A percentile compares a stretch with the other conserved stretches of the same genome.
Evolutionary conservation across 306 rosid species (phyloP).

Genomic region (Leucaena leucocephala): DNA sequence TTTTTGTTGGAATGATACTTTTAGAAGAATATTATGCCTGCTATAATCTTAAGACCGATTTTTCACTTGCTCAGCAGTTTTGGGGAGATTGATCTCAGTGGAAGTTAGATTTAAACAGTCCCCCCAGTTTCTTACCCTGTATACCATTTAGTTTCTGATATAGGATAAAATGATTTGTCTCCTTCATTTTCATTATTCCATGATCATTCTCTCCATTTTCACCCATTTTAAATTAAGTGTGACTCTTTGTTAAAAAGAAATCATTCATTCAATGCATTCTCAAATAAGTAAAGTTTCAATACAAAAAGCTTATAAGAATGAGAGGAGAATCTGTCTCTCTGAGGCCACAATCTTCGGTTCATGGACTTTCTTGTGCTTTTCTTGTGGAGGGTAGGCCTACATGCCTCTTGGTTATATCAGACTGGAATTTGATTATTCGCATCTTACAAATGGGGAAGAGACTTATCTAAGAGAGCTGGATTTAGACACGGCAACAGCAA

Average conservation of each 20-base stretch:
- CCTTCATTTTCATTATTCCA: slow-evolving; percentile 6
- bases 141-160: background rate
- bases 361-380: background rate
- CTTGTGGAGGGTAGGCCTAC: slow-evolving; percentile 50
- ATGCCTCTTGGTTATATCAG: slow-evolving; percentile 71
- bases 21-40: background rate
- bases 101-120: slow-evolving; percentile 6
- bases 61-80: background rate
- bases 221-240: background rate
- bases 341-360: background rate
- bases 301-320: background rate
- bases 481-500: slow-evolving; percentile 66
- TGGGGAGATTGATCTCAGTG: background rate
- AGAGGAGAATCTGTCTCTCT: slow-evolving; percentile 11
- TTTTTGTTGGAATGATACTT: background rate
- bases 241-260: background rate
- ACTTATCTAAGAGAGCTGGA: slow-evolving; percentile 67
- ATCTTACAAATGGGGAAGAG: slow-evolving; percentile 42
- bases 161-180: background rate
- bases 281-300: background rate
- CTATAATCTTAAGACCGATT: background rate
- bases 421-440: slow-evolving; percentile 68
- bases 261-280: background rate
- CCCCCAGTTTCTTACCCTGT: background rate
- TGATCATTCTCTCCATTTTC: slow-evolving; percentile 3